Conservation (phyloP, 192 early-diverging fungal species). For the Gaertneriomyces semiglobifer region DNA sequence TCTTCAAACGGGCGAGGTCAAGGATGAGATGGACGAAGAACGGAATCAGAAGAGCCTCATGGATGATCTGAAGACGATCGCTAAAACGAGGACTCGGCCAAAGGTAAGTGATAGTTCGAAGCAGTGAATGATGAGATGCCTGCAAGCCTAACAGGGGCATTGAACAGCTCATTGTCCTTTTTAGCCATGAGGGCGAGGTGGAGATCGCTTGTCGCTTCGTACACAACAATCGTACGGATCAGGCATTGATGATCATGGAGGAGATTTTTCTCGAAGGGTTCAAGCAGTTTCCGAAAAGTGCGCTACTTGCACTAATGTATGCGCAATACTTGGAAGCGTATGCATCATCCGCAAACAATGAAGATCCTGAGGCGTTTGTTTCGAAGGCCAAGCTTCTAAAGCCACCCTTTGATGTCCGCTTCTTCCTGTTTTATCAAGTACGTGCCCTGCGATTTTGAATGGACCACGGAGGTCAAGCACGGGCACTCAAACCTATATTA, state of each 20-base stretch:
- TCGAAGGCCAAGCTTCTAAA: constrained; percentile 17
- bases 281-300: constrained; percentile 22
- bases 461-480: too few relatives aligned
- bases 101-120: constrained; percentile 6
- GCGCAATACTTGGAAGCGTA: constrained; percentile 19
- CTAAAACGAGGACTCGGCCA: constrained; percentile 19
- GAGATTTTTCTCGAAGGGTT: constrained; percentile 32
- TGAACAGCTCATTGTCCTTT: constrained; percentile 19
- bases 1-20: neutral
- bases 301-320: constrained; percentile 24
- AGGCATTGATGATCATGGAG: constrained; percentile 27
- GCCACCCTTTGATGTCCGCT: constrained; percentile 26
- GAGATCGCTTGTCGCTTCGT: constrained; percentile 28
- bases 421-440: constrained; percentile 34
- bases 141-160: neutral
- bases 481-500: too few relatives aligned
- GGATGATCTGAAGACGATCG: constrained; percentile 7
- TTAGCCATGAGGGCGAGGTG: constrained; percentile 17
- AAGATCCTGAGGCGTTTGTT: constrained; percentile 10
- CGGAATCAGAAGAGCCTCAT: neutral
- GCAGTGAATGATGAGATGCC: too few relatives aligned
- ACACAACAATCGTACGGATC: constrained; percentile 18
- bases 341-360: neutral
- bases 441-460: neutral
- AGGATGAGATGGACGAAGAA: neutral